Base-by-base conservation (phyloP, 768 basidiomycete genomes). In the Psilocybe tampanensis region DNA sequence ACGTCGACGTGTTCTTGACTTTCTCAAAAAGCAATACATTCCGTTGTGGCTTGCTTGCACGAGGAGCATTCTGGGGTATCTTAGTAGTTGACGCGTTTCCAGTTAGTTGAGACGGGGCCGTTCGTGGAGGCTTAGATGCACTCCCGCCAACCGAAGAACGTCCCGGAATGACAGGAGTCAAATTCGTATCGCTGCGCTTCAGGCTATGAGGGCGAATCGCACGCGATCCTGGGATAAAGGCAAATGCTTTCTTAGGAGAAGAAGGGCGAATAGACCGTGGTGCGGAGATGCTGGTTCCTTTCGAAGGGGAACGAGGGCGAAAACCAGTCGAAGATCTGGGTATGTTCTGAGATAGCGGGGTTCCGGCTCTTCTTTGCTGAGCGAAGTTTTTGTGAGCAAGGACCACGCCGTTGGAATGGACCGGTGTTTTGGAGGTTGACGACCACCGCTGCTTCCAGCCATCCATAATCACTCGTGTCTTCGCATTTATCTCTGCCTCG, bases 121-220 rank as follows among this genome's bases (percentile, higher is more conserved):
- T 63, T 7, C 53, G 59, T 9, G 62, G 65, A 17, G 62, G 56
- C 22, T 56, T 61, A 47, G 50, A 58, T 13, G 12, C 36, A 39
- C 36, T n/a, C 4, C 36, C 36, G 12, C 36, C 36, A 39, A 5
- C 36, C n/a, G 36, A 39, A 9, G 29, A 29, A 48, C 39, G 8
- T 36, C 55, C 54, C 11, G 66, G 48, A 2, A 66, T 56, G 60
- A 65, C 52, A 22, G 77, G 78, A 19, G 79, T 81, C 12, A 82
- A 69, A 45, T 78, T 82, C 33, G 77, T 79, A 53, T 78, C 76
- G 44, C 73, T 72, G 44, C 80, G 74, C 61, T 67, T 68, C 60
- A 82, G 63, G 34, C 61, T 68, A 13, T 60, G 54, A 24, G 43
- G 23, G 21, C 59, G 62, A 11, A 34, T 15, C 19, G 61, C 49